Percentiles rank a stretch among this genome's conserved stretches.
phyloP scores from a whole-genome alignment of 2,329 filamentous ascomycete species.

The Xylariaceae sp. region DNA sequence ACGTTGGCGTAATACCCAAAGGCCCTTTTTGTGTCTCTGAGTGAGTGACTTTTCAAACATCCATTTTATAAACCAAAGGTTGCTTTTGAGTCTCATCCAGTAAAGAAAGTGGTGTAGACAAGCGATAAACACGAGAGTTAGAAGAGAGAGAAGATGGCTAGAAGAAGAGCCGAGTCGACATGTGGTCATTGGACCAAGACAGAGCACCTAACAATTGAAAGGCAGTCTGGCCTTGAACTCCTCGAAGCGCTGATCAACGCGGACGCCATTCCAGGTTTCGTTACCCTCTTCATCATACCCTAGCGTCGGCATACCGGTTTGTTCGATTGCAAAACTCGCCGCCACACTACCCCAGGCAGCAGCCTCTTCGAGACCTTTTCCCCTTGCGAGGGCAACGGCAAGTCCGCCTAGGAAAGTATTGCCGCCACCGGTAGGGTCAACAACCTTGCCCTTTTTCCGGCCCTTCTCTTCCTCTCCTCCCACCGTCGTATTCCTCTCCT shows the following conservation, averaged over 20 bases:
- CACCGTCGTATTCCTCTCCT: not conserved
- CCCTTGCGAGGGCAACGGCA: slow-evolving; percentile 54
- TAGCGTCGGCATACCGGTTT: slow-evolving; percentile 73
- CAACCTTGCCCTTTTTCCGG: slow-evolving; percentile 45
- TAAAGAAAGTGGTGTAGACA: no score
- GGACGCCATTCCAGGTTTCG: slow-evolving; percentile 59
- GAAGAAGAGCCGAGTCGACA: not conserved
- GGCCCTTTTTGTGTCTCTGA: no score
- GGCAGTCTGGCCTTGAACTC: slow-evolving; percentile 44
- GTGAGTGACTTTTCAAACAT: no score
- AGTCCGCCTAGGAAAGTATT: slow-evolving; percentile 77
- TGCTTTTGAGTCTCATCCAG: no score
- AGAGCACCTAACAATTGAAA: slow-evolving; percentile 19
- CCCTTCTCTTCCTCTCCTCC: not conserved
- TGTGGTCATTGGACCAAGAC: not conserved
- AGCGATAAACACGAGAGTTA: no score
- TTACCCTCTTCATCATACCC: slow-evolving; percentile 37
- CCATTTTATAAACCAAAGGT: no score
- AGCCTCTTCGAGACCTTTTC: slow-evolving; percentile 60
- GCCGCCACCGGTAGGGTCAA: slow-evolving; percentile 93
- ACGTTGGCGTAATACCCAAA: no score
- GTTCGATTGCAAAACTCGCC: slow-evolving; percentile 91
- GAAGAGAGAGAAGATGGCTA: not conserved
- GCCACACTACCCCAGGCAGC: slow-evolving; percentile 74
- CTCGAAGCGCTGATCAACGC: slow-evolving; percentile 47